Evolutionary conservation across 2,329 filamentous ascomycete genomes (phyloP).

Genomic region (Scytalidium sp.): DNA sequence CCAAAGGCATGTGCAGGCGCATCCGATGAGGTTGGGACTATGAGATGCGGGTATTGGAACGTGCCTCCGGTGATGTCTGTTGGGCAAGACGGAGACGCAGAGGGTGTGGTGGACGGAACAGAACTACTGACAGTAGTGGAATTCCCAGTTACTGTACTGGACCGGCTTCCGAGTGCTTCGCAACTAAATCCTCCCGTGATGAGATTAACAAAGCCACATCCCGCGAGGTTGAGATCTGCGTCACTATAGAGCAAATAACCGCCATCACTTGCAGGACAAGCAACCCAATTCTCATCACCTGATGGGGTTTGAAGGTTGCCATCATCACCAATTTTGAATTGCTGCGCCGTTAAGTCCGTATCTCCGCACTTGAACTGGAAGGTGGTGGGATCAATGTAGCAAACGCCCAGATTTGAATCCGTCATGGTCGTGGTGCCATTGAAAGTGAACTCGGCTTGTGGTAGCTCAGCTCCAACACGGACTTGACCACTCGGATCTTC

Average conservation of each 20-base stretch:
- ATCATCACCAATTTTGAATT: constrained; percentile 18
- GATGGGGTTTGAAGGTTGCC: constrained; percentile 14
- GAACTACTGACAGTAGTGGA: constrained; percentile 1
- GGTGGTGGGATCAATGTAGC: constrained; percentile 17
- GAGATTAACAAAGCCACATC: constrained; percentile 20
- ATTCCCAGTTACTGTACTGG: not conserved
- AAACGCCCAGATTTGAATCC: constrained; percentile 18
- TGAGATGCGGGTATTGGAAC: constrained; percentile 24
- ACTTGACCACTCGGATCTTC: constrained; percentile 21
- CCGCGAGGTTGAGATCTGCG: constrained; percentile 15
- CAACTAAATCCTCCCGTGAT: constrained; percentile 20
- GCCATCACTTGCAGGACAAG: constrained; percentile 23
- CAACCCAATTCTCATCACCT: constrained; percentile 17
- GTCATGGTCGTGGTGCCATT: constrained; percentile 12
- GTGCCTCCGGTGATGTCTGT: constrained; percentile 14
- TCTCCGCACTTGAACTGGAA: constrained; percentile 21
- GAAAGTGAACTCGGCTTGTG: constrained; percentile 19
- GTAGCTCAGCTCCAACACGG: constrained; percentile 19
- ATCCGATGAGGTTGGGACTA: constrained; percentile 21
- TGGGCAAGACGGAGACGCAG: constrained; percentile 15
- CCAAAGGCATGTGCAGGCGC: constrained; percentile 15
- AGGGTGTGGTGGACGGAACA: not conserved
- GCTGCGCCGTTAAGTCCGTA: constrained; percentile 4
- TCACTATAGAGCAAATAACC: constrained; percentile 22
- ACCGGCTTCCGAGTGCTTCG: constrained; percentile 15